Percentiles rank a stretch among this genome's conserved stretches.
Evolutionary conservation across 2,329 filamentous ascomycete genomes (phyloP).

Genomic region (Ceratocystis lukuohia): DNA sequence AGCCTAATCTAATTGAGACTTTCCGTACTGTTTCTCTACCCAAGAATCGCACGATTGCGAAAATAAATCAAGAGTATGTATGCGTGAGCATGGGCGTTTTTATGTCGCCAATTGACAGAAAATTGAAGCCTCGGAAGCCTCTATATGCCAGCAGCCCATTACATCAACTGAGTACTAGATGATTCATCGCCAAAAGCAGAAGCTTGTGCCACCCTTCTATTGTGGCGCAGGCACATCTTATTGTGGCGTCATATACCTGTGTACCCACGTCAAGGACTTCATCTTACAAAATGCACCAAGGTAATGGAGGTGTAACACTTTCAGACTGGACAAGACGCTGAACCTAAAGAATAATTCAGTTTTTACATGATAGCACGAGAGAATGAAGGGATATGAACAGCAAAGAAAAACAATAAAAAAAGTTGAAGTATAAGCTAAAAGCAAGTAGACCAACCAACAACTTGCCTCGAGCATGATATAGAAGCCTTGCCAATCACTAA

Average conservation of each 20-base stretch:
- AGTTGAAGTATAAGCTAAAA: no score
- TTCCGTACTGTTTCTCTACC: not conserved
- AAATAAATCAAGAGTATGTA: not conserved
- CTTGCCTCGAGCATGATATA: not conserved
- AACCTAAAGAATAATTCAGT: no score
- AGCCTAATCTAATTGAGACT: not conserved
- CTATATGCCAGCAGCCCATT: not conserved
- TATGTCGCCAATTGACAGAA: not conserved
- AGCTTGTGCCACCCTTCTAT: conserved; percentile 3
- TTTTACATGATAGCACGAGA: no score
- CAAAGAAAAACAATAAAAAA: no score
- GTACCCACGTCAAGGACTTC: not conserved
- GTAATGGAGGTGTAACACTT: no score
- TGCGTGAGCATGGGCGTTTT: not conserved
- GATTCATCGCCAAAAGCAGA: conserved; percentile 14
- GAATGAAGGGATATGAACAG: no score
- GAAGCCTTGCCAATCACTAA: not conserved
- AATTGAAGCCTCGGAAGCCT: not conserved
- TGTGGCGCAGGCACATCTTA: conserved; percentile 10
- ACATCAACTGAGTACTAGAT: conserved; percentile 3
- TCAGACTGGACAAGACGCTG: no score
- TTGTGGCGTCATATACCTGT: conserved; percentile 6
- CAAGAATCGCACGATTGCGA: not conserved
- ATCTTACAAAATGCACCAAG: no score
- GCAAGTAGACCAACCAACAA: not conserved